These are phyloP conservation scores for Clitopilus hobsonii DNA, from an alignment of 768 basidiomycete species.

Conservation along the genomic window DNA sequence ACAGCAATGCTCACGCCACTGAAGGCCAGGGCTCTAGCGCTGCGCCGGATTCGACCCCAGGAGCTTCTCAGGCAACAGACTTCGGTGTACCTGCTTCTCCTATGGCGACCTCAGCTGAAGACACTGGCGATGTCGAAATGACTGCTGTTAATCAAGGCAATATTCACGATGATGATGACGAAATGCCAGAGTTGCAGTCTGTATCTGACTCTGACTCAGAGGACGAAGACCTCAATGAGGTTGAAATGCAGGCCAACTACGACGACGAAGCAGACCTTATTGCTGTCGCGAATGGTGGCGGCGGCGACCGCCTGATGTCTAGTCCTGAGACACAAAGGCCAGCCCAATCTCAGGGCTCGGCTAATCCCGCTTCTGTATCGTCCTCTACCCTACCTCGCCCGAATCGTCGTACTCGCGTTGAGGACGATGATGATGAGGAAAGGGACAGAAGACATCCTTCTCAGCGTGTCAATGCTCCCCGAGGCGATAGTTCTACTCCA, in stretches of 20 bases:
- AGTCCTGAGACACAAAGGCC: conserved; percentile 1
- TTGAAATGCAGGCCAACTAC: conserved; percentile 26
- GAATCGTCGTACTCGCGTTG: conserved; percentile 51
- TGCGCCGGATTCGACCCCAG: background rate
- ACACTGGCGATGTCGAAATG: background rate
- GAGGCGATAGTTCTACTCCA: conserved; percentile 9
- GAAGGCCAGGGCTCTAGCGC: background rate
- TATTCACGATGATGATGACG: conserved; percentile 27
- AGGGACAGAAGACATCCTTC: conserved; percentile 63
- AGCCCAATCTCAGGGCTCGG: background rate
- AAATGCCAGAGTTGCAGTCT: conserved; percentile 37
- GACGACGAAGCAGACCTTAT: conserved; percentile 14
- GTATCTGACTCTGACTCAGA: conserved; percentile 31
- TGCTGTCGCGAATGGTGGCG: conserved; percentile 19
- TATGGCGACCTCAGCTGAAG: background rate
- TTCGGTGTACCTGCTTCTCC: background rate
- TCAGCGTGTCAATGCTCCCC: conserved; percentile 37
- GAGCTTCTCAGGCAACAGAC: background rate
- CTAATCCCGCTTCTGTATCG: conserved; percentile 2
- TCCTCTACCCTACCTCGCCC: conserved; percentile 10
- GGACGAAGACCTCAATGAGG: conserved; percentile 19
- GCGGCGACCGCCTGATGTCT: conserved; percentile 8
- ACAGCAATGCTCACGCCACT: background rate
- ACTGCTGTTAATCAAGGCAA: background rate
- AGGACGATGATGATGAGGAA: conserved; percentile 58